Evolutionary conservation across 805 yeast species (phyloP).

Genomic region (Gaillardinia entomophila): DNA sequence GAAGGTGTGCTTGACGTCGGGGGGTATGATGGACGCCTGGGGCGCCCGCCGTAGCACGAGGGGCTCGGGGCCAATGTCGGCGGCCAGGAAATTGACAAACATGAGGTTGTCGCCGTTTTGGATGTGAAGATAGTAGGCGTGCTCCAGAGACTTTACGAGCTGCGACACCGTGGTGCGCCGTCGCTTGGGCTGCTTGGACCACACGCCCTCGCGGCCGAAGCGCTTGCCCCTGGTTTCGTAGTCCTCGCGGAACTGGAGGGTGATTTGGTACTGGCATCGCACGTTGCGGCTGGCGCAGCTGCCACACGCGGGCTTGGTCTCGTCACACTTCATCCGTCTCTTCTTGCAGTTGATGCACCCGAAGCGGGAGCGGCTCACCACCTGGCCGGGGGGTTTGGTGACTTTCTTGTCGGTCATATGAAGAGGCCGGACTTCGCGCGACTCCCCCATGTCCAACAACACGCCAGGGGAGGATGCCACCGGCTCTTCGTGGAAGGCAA

Average conservation of each 20-base stretch:
- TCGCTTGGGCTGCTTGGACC: conserved; percentile 11
- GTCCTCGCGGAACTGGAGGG: conserved; percentile 21
- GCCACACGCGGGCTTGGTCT: conserved; percentile 17
- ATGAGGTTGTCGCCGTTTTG: conserved; percentile 7
- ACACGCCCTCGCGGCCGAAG: conserved; percentile 24
- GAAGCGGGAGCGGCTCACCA: conserved; percentile 11
- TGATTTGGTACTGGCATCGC: conserved; percentile 13
- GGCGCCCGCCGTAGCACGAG: background rate
- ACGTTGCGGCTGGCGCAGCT: conserved; percentile 11
- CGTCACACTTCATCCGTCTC: conserved; percentile 20
- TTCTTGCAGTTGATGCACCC: conserved; percentile 20
- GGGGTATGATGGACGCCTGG: conserved; percentile 17
- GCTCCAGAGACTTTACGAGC: conserved; percentile 7
- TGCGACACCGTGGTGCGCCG: conserved; percentile 3
- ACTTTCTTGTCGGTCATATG: no score
- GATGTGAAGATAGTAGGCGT: conserved; percentile 9
- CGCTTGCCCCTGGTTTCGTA: conserved; percentile 16
- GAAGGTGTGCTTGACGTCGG: conserved; percentile 8
- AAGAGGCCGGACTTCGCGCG: no score
- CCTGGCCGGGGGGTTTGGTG: background rate
- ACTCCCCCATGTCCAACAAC: no score
- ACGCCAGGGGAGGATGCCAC: no score
- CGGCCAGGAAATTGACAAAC: conserved; percentile 13
- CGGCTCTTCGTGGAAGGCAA: no score
- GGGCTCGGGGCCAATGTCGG: conserved; percentile 5